Conservation (phyloP, 2,329 filamentous ascomycete genomes). For the Mycosphaerella arachidis region DNA sequence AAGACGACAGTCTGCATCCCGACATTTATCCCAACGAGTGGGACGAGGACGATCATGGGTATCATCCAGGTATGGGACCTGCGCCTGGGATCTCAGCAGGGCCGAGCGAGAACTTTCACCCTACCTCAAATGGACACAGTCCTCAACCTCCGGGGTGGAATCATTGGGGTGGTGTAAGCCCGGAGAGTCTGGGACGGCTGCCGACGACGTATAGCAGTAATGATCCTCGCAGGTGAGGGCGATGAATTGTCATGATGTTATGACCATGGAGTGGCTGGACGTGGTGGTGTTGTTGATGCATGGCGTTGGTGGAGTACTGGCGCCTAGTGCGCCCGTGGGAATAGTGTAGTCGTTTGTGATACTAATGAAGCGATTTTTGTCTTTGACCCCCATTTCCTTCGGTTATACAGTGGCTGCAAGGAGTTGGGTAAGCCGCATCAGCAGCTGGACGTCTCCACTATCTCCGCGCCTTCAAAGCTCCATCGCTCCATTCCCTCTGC, state of each 20-base stretch:
- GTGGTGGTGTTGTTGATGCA: background rate
- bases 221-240: constrained; percentile 4
- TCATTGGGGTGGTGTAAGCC: constrained; percentile 12
- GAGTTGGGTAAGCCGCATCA: too few species aligned
- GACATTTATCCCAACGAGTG: constrained; percentile 17
- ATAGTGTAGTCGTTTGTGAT: background rate
- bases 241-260: background rate
- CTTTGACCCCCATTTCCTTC: background rate
- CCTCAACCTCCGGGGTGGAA: constrained; percentile 14
- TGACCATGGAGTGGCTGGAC: background rate
- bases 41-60: constrained; percentile 15
- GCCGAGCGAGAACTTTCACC: constrained; percentile 14
- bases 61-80: constrained; percentile 25
- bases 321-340: background rate
- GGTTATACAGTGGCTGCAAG: too few species aligned
- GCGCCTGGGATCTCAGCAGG: constrained; percentile 10
- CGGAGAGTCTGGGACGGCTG: constrained; percentile 3
- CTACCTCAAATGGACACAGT: constrained; percentile 11
- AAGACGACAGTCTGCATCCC: background rate
- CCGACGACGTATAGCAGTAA: constrained; percentile 10
- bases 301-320: background rate
- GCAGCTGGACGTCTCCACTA: too few species aligned
- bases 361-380: background rate
- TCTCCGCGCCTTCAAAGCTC: too few species aligned
- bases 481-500: too few species aligned